phyloP scores from a whole-genome alignment of 2,329 filamentous ascomycete species.

The Hawksworthiomyces lignivorus region DNA sequence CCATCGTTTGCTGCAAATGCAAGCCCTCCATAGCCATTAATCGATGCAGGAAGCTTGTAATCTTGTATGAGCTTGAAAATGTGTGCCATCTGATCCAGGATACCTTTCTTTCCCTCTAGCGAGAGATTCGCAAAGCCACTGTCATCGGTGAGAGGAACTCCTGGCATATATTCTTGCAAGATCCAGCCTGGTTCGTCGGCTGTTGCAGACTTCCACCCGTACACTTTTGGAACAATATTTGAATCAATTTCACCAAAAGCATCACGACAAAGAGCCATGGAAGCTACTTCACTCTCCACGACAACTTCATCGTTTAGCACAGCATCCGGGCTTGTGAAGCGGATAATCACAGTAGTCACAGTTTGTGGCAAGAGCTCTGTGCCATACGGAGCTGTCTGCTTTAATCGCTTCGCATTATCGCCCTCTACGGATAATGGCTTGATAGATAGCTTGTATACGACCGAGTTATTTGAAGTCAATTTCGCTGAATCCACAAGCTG shows the following conservation, averaged over 20 bases:
- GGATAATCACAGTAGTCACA: constrained; percentile 23
- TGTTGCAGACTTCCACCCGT: constrained; percentile 18
- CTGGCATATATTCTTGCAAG: constrained; percentile 25
- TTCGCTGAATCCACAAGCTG: background rate
- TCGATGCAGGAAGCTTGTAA: constrained; percentile 23
- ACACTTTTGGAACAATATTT: constrained; percentile 19
- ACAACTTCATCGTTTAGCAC: constrained; percentile 20
- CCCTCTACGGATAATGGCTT: background rate
- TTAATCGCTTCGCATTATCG: no score
- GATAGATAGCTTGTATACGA: background rate
- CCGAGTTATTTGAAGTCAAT: no score
- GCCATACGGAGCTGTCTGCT: background rate
- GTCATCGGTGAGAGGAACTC: constrained; percentile 16
- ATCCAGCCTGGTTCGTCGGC: constrained; percentile 14
- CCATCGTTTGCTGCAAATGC: constrained; percentile 23
- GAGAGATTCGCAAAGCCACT: constrained; percentile 19
- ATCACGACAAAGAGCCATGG: constrained; percentile 23
- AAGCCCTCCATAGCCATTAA: constrained; percentile 24
- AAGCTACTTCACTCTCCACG: constrained; percentile 27
- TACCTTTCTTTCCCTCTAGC: constrained; percentile 18
- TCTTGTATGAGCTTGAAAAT: constrained; percentile 24
- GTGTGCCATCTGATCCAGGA: constrained; percentile 23
- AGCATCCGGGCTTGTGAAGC: constrained; percentile 24
- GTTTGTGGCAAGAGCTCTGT: constrained; percentile 17
- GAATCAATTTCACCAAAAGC: constrained; percentile 20